Evolutionary conservation across 2,329 filamentous ascomycete species (phyloP), one percentile per base, ranked within the genome.

Genomic region (Arachnomyces sp.): DNA sequence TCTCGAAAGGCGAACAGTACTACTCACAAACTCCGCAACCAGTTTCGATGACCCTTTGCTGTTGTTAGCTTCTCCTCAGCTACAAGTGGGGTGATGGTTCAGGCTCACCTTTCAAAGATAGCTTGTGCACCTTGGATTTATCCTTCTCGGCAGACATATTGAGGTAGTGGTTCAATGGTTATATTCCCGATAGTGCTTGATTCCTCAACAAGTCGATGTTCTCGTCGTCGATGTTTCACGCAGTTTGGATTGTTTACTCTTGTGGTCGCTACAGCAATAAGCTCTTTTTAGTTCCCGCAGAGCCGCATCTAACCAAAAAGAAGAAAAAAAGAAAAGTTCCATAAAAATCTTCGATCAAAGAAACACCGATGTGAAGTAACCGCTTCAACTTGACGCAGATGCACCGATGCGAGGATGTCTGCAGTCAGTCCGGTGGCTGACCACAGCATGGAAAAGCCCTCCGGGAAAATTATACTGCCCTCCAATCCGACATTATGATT

Each of bases 111-210:
- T 65, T 66, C 39, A 95, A 74, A 29, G 89, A 86, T 47, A 98
- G 78, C 73, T 95, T 96, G 72, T 98, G 92, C 45, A 88, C 80
- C 67, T 95, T 95, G 52, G 86, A 86, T 57, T 88, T 88, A 56
- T 79, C 76, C 49, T 74, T 75, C 44, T 72, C 59, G 14, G 67
- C 61, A 9, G 69, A 62, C 65, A 69, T 68, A 18, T 36, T 56
- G 52, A 37, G 15, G 30, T 28, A 30, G 38, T 13, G 18, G 16
- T 38, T 32, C 14, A 8, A 28, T 14, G 28, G 18, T 3, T 9
- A 25, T 5, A 9, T 25, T 25, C 21, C 9, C 21, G 21, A 25
- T 25, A 25, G 21, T 25, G 9, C 5, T 25, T 25, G 21, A 25
- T 25, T 25, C 21, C 21, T 25, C 9, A 25, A 25, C 5, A 25